Evolutionary conservation across 768 basidiomycete species (phyloP), one percentile per base, ranked within the genome.

Genomic region (Trametes cubensis): DNA sequence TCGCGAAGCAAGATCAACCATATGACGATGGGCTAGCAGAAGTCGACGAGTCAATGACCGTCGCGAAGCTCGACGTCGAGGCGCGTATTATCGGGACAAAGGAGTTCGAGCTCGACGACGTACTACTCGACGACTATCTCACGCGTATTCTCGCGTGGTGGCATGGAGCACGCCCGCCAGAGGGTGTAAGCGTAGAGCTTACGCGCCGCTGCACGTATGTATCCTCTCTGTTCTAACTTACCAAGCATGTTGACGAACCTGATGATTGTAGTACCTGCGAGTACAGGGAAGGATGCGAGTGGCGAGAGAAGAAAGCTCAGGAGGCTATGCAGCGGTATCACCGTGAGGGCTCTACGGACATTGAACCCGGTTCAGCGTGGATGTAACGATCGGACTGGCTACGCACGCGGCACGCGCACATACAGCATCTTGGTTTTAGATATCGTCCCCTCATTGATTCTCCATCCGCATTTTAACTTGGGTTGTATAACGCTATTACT

Each of bases 251-350:
- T 61, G 47, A 64, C 39, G 26, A 26, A 59, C 34, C 17, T 6
- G 42, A 4, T 45, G 26, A 57, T 18, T 49, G 4, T 55, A 89
- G 88, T 48, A 78, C 81, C 15, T 94, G 92, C 69, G 91, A 93
- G 74, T 94, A 92, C 69, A 74, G 75, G 34, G 75, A 80, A 3
- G 86, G 83, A 14, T 95, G 93, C 68, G 93, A 95, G 75, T 95
- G 92, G 92, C 79, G 91, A 63, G 78, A 76, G 49, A 58, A 65
- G 47, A 80, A 78, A 64, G 85, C 85, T 23, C 66, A 73, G 60
- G 85, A 85, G 67, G 83, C 61, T 26, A 18, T 58, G 13, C 23
- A 46, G 17, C 48, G 21, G n/a, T 58, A 65, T 28, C 41, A 26
- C 15, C 34, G 34, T 34, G 34, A 34, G 34, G 34, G 10, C 6